Evolutionary conservation across 306 rosid genomes (phyloP).

Genomic region (Vigna reflexopilosa): DNA sequence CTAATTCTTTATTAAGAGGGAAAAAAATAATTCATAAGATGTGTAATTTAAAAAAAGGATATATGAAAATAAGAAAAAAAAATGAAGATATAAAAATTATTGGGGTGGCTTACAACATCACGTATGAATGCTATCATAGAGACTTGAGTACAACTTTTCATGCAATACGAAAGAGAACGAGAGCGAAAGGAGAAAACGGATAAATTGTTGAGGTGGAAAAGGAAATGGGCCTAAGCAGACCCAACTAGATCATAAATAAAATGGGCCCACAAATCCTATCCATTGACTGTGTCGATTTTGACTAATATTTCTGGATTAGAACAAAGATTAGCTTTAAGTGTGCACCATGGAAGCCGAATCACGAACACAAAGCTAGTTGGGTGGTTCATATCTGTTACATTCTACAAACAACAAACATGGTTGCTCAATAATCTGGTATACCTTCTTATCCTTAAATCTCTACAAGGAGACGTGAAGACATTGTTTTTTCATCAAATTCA

Average conservation of each 20-base stretch:
- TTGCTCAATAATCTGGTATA: slow-evolving; percentile 4
- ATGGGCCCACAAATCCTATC: slow-evolving; percentile 57
- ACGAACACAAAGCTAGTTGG: slow-evolving; percentile 26
- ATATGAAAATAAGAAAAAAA: no score
- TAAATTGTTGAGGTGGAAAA: slow-evolving; percentile 43
- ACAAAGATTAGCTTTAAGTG: slow-evolving; percentile 1
- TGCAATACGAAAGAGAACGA: slow-evolving; percentile 22
- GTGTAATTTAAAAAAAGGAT: no score
- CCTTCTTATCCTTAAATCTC: slow-evolving; percentile 62
- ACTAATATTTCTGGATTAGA: slow-evolving; percentile 37
- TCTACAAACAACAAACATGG: slow-evolving; percentile 33
- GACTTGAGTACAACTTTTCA: slow-evolving; percentile 15
- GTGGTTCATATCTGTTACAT: not conserved
- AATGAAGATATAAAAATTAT: not conserved
- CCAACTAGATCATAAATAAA: slow-evolving; percentile 47
- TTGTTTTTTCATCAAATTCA: slow-evolving; percentile 39
- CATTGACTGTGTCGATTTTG: slow-evolving; percentile 13
- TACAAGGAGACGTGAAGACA: slow-evolving; percentile 42
- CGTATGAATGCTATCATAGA: not conserved
- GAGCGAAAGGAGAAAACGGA: slow-evolving; percentile 30
- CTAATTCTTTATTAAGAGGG: no score
- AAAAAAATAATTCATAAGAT: no score
- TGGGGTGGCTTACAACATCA: slow-evolving; percentile 37
- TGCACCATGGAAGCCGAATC: slow-evolving; percentile 30
- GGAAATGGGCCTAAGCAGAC: slow-evolving; percentile 27